Evolutionary conservation across 768 basidiomycete genomes (phyloP), one percentile per base, ranked within the genome.

Genomic region (Lactarius deliciosus): DNA sequence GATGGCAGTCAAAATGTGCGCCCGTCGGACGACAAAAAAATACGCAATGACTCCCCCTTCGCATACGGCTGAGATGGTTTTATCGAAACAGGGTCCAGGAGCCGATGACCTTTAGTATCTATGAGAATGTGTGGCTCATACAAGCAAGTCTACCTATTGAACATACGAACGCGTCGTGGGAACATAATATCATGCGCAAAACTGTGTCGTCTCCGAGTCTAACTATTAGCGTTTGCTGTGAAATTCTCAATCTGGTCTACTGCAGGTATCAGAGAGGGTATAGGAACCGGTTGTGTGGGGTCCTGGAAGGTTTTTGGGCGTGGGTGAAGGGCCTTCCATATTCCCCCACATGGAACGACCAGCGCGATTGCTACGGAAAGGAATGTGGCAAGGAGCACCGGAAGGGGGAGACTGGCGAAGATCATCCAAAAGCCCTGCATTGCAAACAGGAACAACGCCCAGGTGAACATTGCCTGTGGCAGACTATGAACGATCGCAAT

Each of bases 391-490:
- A 54, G 47, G 5, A 66, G 28, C 3, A 57, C 11, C 5, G 5
- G 9, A 2, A 13, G 5, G 6, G 66, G 66, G 1, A 68, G 25
- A 20, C 40, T 28, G n/a, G 53, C 10, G 13, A 64, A 45, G 1
- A 53, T 18, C 41, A 64, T 30, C 57, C 53, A 60, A 64, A 67
- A 67, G 61, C 66, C 57, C 62, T 68, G 62, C 2, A 68, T 57
- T 0, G 34, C 8, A 30, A 68, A 68, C 22, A 68, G 63, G 20
- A 68, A 16, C 20, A 45, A 45, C 0, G 66, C 66, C 57, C 54
- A 68, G 6, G 60, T 8, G 34, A 68, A 60, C 13, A 18, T 16
- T 22, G 41, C 63, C 5, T 45, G 34, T 1, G 66, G 66, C 3
- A 68, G 7, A 30, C 58, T 64, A 58, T 60, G 66, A 36, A 64